Evolutionary conservation across 2,329 filamentous ascomycete species (phyloP).

Genomic region (Clarireedia sp.): DNA sequence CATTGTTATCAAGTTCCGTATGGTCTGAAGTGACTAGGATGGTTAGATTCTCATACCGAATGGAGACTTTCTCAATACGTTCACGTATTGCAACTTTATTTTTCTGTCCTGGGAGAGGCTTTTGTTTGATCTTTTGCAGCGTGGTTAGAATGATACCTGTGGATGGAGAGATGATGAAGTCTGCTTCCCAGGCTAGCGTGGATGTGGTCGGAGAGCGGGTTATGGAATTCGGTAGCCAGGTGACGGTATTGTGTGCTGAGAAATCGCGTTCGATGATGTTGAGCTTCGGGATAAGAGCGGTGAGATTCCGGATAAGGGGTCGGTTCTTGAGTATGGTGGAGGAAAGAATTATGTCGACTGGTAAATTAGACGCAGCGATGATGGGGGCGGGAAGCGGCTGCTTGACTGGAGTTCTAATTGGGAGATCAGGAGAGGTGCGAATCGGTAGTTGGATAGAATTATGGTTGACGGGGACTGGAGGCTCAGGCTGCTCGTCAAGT

Average conservation of each 20-base stretch:
- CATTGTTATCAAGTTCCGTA: constrained; percentile 19
- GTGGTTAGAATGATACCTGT: constrained; percentile 65
- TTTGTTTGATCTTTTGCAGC: constrained; percentile 65
- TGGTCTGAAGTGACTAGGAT: constrained; percentile 57
- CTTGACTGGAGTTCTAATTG: neutral
- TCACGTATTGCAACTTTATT: constrained; percentile 43
- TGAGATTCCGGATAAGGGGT: constrained; percentile 41
- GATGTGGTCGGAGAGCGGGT: constrained; percentile 32
- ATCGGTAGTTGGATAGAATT: constrained; percentile 3
- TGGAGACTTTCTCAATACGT: constrained; percentile 43
- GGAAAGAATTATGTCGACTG: constrained; percentile 44
- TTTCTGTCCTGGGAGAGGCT: constrained; percentile 55
- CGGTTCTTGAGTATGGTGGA: constrained; percentile 38
- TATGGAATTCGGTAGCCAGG: constrained; percentile 30
- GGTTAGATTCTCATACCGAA: constrained; percentile 58
- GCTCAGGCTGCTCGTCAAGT: constrained; percentile 18
- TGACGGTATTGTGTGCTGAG: constrained; percentile 30
- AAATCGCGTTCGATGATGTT: constrained; percentile 56
- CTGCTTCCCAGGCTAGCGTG: constrained; percentile 51
- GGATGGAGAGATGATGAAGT: constrained; percentile 62
- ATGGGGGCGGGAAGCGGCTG: constrained; percentile 16
- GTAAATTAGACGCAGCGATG: constrained; percentile 12
- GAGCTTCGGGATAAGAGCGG: constrained; percentile 39
- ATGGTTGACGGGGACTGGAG: neutral
- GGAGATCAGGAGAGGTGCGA: constrained; percentile 12